Evolutionary conservation across 192 early-diverging fungal genomes (phyloP).

Genomic region (Entomortierella chlamydospora): DNA sequence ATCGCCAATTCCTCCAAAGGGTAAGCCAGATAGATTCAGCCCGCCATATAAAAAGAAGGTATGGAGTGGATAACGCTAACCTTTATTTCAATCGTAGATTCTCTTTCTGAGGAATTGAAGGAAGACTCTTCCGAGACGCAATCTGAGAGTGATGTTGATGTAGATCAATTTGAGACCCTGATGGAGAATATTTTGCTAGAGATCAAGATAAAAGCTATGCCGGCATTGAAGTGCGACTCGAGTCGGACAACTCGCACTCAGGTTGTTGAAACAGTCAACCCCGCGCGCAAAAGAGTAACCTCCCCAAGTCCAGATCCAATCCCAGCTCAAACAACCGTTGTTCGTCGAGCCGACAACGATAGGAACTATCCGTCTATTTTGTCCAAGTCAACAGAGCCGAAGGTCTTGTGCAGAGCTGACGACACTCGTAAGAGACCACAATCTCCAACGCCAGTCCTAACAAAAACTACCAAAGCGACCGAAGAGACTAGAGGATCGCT

Average conservation of each 20-base stretch:
- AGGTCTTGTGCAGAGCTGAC: neutral
- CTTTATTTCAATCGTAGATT: too few relatives aligned
- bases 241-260: neutral
- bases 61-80: neutral
- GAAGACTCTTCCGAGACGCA: neutral
- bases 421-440: neutral
- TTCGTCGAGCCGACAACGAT: neutral
- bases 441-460: neutral
- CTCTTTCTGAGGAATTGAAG: neutral
- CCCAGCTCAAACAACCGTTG: neutral
- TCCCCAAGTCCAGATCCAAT: slow-evolving; percentile 1
- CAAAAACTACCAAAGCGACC: too few relatives aligned
- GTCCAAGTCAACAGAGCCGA: neutral
- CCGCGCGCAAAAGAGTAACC: neutral
- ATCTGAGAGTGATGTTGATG: neutral
- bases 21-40: neutral
- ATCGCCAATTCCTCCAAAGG: neutral
- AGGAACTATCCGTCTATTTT: neutral
- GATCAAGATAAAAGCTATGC: slow-evolving; percentile 15
- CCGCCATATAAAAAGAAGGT: neutral
- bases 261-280: neutral
- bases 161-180: slow-evolving; percentile 48
- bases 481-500: too few relatives aligned
- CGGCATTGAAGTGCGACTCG: slow-evolving; percentile 9
- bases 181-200: slow-evolving; percentile 57